Evolutionary conservation across 352 stramenopile species (phyloP), one percentile per base, ranked within the genome.

Genomic region (Globisporangium emineosum): DNA sequence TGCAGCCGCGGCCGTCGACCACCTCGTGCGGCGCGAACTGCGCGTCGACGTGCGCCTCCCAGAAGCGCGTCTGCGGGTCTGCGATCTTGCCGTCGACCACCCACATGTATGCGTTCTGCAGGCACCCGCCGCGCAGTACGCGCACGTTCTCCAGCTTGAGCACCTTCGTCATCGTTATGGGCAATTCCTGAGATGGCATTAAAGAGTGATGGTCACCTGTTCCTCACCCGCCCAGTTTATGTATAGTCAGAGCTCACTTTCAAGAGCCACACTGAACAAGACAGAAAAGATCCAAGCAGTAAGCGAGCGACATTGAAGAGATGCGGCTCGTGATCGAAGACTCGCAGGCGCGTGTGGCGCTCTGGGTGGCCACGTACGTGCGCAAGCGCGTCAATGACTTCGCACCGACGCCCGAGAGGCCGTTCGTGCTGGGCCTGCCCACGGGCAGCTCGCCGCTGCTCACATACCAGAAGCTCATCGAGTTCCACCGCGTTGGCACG

Each of bases 321-420:
- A 96, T 96, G 88, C 79, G 86, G 2, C 69, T 96, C 67, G 89
- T 96, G 66, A 96, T 96, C 65, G 76, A 96, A 68, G 78, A 96
- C 45, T 78, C 85, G 59, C 66, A 76, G 23, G 74, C 82, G 23
- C 57, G 71, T 35, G 86, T 95, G 30, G 89, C 77, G 55, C 59
- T 74, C 13, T 96, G 88, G 80, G 88, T 93, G n/a, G 83, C 88
- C 45, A 77, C 81, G 33, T 95, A 96, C 65, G 75, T 96, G 56
- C 69, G 76, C 56, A 79, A 92, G 71, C 78, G 88, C 56, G 96
- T 96, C 67, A 77, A 73, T 58, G 73, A 88, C 54, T 96, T 94
- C 66, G 62, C 66, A 45, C 88, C 88, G n/a, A 92, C 84, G 42
- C 71, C 71, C 15, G 77, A 83, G 30, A 66, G 66, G 42, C 88